Conservation (phyloP, 129 eudicot genomes). For the Artemisia annua region DNA sequence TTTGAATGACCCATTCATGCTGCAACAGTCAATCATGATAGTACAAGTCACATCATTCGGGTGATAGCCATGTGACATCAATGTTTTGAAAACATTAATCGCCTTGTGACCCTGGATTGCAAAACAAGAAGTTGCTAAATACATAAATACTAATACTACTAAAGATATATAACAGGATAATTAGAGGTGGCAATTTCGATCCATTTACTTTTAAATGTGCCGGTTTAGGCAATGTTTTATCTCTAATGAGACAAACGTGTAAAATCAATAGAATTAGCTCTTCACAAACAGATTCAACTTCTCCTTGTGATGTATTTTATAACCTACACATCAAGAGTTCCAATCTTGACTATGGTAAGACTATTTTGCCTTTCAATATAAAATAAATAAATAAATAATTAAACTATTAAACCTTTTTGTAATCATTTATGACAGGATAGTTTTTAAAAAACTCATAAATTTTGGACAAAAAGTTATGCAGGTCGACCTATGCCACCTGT, state of each 20-base stretch:
- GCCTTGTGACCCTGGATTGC: constrained; percentile 59
- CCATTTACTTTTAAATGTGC: neutral
- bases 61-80: constrained; percentile 53
- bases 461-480: neutral
- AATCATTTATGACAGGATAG: neutral
- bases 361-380: too few species aligned
- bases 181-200: neutral
- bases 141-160: neutral
- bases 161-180: neutral
- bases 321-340: too few species aligned
- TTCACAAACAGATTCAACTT: too few species aligned
- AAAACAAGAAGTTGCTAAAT: constrained; percentile 24
- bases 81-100: constrained; percentile 51
- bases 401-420: too few species aligned
- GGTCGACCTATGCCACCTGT: neutral
- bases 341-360: too few species aligned
- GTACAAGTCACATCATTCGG: constrained; percentile 60
- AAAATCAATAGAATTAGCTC: too few species aligned
- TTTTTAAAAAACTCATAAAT: neutral
- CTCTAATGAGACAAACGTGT: too few species aligned
- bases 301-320: too few species aligned
- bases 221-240: neutral
- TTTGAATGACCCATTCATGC: constrained; percentile 51
- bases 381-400: too few species aligned
- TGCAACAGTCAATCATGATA: constrained; percentile 86